Evolutionary conservation across 805 yeast genomes (phyloP).

Genomic region (Vanderwaltozyma tropicalis): DNA sequence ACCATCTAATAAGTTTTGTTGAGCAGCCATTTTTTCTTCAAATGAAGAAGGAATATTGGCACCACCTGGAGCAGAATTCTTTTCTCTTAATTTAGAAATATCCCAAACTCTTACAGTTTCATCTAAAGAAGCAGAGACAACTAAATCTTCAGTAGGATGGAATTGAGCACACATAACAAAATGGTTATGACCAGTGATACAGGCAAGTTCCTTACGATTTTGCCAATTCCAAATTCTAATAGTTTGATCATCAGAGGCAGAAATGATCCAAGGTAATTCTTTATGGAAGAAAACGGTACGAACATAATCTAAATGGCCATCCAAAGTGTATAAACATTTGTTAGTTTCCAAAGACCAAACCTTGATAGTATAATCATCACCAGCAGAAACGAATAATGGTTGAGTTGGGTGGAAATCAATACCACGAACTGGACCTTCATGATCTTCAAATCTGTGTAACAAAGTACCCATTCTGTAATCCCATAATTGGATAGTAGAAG

Average conservation of each 20-base stretch:
- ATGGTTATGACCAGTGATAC: conserved; percentile 95
- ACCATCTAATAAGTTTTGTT: conserved; percentile 75
- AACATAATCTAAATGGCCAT: conserved; percentile 91
- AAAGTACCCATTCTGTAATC: conserved; percentile 98
- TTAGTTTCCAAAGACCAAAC: conserved; percentile 93
- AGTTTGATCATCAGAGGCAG: conserved; percentile 96
- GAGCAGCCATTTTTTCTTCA: conserved; percentile 36
- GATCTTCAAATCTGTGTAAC: conserved; percentile 94
- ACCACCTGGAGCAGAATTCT: conserved; percentile 75
- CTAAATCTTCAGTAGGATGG: conserved; percentile 90
- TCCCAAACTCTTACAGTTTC: conserved; percentile 99
- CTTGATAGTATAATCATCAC: conserved; percentile 90
- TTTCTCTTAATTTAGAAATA: conserved; percentile 86
- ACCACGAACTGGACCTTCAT: conserved; percentile 95
- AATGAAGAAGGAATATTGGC: conserved; percentile 24
- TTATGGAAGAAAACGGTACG: conserved; percentile 91
- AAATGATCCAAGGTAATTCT: conserved; percentile 94
- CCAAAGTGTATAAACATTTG: conserved; percentile 81
- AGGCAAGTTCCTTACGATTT: conserved; percentile 92
- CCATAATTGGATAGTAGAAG: conserved; percentile 99
- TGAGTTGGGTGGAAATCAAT: conserved; percentile 97
- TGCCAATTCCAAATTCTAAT: conserved; percentile 99
- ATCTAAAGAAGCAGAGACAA: conserved; percentile 92
- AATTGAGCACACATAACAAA: conserved; percentile 97
- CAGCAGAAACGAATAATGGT: conserved; percentile 93